Conservation (phyloP, 345 rosid genomes). For the Noccaea bulbosa region DNA sequence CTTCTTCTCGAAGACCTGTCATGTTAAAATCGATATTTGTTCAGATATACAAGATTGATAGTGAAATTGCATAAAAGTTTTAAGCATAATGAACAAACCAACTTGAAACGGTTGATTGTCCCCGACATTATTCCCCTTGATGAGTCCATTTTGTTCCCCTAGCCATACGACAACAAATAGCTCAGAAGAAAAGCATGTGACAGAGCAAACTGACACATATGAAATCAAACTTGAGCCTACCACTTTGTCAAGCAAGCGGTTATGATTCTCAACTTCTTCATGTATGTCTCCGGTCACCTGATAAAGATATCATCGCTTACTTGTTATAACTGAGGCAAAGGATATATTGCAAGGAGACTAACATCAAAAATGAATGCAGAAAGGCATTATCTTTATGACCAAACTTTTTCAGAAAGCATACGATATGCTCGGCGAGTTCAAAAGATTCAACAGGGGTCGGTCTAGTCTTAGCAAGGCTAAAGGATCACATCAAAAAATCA, state of each 20-base stretch:
- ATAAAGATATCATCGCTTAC: slow-evolving; percentile 20
- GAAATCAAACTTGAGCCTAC: slow-evolving; percentile 37
- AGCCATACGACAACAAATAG: slow-evolving; percentile 11
- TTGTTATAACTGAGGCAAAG: slow-evolving; percentile 13
- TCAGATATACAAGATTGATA: slow-evolving; percentile 13
- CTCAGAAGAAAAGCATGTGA: slow-evolving; percentile 13
- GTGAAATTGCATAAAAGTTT: background rate
- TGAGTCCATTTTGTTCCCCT: slow-evolving; percentile 89
- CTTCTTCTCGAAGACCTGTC: slow-evolving; percentile 86
- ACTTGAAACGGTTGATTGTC: slow-evolving; percentile 83
- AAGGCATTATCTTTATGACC: too few species aligned
- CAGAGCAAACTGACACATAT: slow-evolving; percentile 17
- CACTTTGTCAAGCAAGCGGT: slow-evolving; percentile 77
- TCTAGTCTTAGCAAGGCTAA: too few species aligned
- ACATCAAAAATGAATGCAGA: background rate
- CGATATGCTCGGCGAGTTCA: background rate
- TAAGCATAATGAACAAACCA: slow-evolving; percentile 46
- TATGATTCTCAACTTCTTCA: slow-evolving; percentile 88
- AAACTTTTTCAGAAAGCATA: background rate
- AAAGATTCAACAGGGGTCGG: background rate
- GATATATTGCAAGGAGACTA: background rate
- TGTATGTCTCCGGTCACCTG: slow-evolving; percentile 91
- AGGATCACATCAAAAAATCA: background rate
- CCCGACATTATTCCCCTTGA: slow-evolving; percentile 89
- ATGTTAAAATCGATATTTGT: slow-evolving; percentile 5